Evolutionary conservation across 2,329 filamentous ascomycete genomes (phyloP).

Genomic region (Blumeria graminis): DNA sequence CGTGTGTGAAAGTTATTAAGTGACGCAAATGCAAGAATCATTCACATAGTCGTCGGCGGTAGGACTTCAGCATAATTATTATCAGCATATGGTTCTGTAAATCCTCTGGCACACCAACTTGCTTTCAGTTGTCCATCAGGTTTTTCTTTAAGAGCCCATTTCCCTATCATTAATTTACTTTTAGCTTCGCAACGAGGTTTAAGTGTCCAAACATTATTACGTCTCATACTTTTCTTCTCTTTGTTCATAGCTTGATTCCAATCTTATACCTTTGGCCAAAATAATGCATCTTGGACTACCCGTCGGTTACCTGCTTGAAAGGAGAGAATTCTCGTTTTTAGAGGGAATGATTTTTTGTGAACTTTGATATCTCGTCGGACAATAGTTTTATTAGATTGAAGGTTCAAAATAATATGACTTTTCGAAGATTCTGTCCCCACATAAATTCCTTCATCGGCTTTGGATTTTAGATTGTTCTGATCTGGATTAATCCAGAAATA

Average conservation of each 20-base stretch:
- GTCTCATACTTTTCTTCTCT: background rate
- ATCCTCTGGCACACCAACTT: background rate
- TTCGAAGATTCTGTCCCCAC: background rate
- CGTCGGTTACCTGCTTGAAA: background rate
- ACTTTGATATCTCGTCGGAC: background rate
- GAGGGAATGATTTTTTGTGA: no score
- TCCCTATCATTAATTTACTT: background rate
- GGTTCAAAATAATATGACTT: background rate
- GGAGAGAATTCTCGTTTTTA: no score
- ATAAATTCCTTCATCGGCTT: background rate
- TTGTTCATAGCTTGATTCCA: background rate
- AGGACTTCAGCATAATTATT: background rate
- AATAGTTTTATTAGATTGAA: background rate
- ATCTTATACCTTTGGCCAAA: background rate
- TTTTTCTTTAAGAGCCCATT: background rate
- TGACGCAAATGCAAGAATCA: background rate
- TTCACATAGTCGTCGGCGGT: background rate
- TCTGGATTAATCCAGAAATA: background rate
- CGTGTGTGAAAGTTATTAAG: background rate
- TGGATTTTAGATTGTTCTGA: background rate
- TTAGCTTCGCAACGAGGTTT: background rate
- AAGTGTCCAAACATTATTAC: background rate
- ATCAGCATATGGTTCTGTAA: background rate
- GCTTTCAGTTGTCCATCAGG: background rate
- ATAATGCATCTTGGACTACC: background rate